Evolutionary conservation across 2,329 filamentous ascomycete species (phyloP), one percentile per base, ranked within the genome.

Genomic region (Bipolaris gigantea): DNA sequence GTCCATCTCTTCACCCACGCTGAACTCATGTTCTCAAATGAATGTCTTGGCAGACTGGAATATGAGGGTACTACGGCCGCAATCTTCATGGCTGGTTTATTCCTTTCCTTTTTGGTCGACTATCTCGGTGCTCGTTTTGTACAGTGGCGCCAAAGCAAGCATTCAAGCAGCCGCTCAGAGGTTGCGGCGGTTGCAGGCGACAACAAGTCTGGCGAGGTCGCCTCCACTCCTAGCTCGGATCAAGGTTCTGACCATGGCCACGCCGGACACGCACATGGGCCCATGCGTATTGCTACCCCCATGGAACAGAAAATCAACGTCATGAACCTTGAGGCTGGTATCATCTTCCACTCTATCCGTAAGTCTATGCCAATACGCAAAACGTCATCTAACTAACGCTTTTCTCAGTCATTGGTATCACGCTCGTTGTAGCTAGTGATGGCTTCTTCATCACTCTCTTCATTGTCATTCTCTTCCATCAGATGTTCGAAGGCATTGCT

Each of bases 401-500:
- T 11, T 8, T 36, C 27, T 9, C 32, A 85, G 83, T 88, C 7
- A 85, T 89, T 34, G 84, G 85, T 19, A 71, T 88, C 33, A 86
- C 85, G 0, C 78, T 87, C 1, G 83, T 81, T 5, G 79, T 82
- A 1, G 75, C 79, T 0, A 77, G 77, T 2, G 79, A 83, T 64
- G 77, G 75, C 4, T 80, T 76, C 63, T 82, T 82, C 69, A 74
- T 76, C 36, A 81, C 80, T 0, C 73, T 83, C 2, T 77, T 82
- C 59, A 72, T 79, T 40, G 88, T 91, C 49, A 89, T 92, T 53
- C 75, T 90, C 52, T 90, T 91, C 76, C 89, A 91, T 67, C 89
- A 91, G 65, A 85, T 89, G 77, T 90, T 92, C 63, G 88, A 91
- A 68, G 89, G 89, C 4, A 79, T 92, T 41, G 89, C 89, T 0